A percentile compares a stretch with the other conserved stretches of the same genome.
phyloP scores from a whole-genome alignment of 73 alveolate genomes.

The Tetrahymena thermophila region DNA sequence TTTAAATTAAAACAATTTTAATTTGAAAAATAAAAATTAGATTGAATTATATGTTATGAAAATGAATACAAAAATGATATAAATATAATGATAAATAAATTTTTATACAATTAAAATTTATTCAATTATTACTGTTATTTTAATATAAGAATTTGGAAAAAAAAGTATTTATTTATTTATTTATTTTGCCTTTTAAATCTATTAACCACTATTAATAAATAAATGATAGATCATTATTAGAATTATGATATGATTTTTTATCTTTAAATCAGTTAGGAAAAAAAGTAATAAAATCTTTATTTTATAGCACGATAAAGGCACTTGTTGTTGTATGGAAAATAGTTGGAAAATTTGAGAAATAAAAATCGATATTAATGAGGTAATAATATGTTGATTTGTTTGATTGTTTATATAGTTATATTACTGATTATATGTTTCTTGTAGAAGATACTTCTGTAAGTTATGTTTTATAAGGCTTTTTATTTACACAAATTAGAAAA shows the following conservation, averaged over 20 bases:
- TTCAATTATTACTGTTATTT: background rate
- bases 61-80: background rate
- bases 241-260: too few species aligned
- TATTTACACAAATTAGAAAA: background rate
- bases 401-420: too few species aligned
- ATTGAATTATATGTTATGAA: background rate
- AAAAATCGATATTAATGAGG: too few species aligned
- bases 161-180: too few species aligned
- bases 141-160: background rate
- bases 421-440: too few species aligned
- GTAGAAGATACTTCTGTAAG: background rate
- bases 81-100: too few species aligned
- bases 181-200: background rate
- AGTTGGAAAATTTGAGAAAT: background rate
- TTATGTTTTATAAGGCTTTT: too few species aligned
- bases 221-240: background rate
- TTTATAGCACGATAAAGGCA: background rate
- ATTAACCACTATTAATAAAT: background rate
- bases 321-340: background rate
- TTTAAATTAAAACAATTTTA: too few species aligned
- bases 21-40: too few species aligned
- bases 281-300: too few species aligned
- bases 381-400: too few species aligned
- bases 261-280: background rate
- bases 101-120: background rate